Conservation (phyloP, 2,329 filamentous ascomycete species). For the Trichophaea hybrida region DNA sequence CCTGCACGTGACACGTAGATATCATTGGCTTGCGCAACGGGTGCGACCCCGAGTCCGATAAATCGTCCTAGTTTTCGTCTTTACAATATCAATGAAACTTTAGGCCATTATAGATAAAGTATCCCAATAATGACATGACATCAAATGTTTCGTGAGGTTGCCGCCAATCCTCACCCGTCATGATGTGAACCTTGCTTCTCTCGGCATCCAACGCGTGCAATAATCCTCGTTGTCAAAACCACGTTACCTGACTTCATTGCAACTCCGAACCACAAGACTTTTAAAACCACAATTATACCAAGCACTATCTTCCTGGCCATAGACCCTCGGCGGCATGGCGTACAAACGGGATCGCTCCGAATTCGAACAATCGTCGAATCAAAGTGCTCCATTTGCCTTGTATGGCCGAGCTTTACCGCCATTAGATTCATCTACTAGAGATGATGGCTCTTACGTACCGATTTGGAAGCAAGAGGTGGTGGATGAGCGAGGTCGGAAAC, state of each 20-base stretch:
- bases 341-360: conserved; percentile 61
- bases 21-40: too few species aligned
- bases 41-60: not conserved
- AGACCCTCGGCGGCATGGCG: not conserved
- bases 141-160: too few species aligned
- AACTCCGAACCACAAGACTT: too few species aligned
- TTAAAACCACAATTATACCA: too few species aligned
- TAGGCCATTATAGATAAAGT: not conserved
- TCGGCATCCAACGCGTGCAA: too few species aligned
- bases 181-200: too few species aligned
- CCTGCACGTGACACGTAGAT: not conserved
- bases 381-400: conserved; percentile 49
- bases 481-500: conserved; percentile 78
- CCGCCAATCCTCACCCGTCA: too few species aligned
- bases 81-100: conserved; percentile 2
- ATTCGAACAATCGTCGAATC: conserved; percentile 56
- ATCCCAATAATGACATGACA: not conserved
- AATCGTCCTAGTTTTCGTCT: not conserved
- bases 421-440: conserved; percentile 57
- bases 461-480: conserved; percentile 98
- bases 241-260: too few species aligned
- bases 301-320: too few species aligned
- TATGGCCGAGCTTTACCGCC: conserved; percentile 78
- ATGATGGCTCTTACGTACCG: conserved; percentile 81
- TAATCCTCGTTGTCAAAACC: too few species aligned